Base-by-base conservation (phyloP, 257 asterid species). In the Solanum peruvianum region DNA sequence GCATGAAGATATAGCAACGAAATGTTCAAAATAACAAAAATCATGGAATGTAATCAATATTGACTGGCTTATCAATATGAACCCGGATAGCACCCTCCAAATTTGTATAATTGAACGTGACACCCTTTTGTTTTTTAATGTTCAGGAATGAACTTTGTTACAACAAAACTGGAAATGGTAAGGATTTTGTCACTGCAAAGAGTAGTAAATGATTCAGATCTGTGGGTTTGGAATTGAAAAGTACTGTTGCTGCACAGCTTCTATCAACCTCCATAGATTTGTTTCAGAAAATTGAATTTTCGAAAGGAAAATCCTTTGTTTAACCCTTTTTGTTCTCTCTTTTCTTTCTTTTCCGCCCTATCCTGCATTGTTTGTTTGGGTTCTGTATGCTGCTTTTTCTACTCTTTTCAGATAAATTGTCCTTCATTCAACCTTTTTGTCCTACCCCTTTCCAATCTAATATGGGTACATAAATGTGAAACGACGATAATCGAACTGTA, bases 91-190 rank as follows among this genome's bases (percentile, higher is more conserved):
- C 44, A 23, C 80, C 47, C 85, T 87, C 82, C 52, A 82, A 89
- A 91, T 89, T 89, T 93, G 92, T 91, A 90, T 89, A 87, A 88
- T 91, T 87, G 69, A 71, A 89, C 88, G 67, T 88, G 87, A 88
- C 86, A 52, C 58, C 72, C 42, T 71, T 78, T 18, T 11, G 25
- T 47, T 80, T 80, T 80, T 39, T 18, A 49, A 14, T 80, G 67
- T 80, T 80, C 85, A 80, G 85, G 85, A 80, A 80, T 80, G 67
- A 78, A 80, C 85, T 16, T 47, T 29, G 18, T 47, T 45, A 29
- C 42, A 29, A 29, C 41, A 2, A 42, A 25, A 44, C 84, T 78
- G 64, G 84, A 78, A 44, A 45, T 78, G 25, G 64, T 27, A 42
- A 27, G 84, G 64, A 45, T 45, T 44, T 44, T 45, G 84, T 78